Percentiles rank a stretch among this genome's conserved stretches.
phyloP scores from a whole-genome alignment of 1,284 basidiomycete genomes.

The Microbotryum intermedium region DNA sequence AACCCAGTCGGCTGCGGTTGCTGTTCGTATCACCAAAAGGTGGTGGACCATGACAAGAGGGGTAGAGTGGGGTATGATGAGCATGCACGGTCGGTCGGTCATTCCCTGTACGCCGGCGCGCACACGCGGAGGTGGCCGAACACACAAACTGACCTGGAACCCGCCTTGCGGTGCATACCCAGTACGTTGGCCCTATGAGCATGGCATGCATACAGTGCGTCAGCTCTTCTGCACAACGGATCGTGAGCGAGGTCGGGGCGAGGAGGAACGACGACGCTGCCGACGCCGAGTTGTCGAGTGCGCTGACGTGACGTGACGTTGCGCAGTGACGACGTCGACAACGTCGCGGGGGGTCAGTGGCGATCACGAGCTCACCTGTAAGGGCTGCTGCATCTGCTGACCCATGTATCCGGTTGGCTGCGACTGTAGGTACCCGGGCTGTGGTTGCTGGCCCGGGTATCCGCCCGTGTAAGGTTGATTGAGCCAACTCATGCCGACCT shows the following conservation, averaged over 20 bases:
- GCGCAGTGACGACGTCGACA: not conserved
- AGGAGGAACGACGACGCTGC: not conserved
- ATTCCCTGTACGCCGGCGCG: too few relatives aligned
- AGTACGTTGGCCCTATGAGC: constrained; percentile 10
- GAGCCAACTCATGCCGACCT: constrained; percentile 12
- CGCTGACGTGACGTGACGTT: too few relatives aligned
- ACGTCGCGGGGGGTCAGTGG: not conserved
- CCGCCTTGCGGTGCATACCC: constrained; percentile 13
- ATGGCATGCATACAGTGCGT: too few relatives aligned
- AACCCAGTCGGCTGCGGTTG: constrained; percentile 11
- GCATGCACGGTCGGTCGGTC: too few relatives aligned
- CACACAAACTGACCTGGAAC: constrained; percentile 9
- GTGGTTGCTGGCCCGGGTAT: constrained; percentile 36
- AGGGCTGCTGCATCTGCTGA: constrained; percentile 30
- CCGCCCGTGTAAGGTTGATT: constrained; percentile 24
- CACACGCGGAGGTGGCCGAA: too few relatives aligned
- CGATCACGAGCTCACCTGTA: constrained; percentile 20
- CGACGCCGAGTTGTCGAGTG: not conserved
- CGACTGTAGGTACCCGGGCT: constrained; percentile 41
- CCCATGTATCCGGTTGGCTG: constrained; percentile 47
- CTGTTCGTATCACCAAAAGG: not conserved
- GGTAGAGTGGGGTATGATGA: not conserved
- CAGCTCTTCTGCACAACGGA: too few relatives aligned
- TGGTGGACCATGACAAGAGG: not conserved
- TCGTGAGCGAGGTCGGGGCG: not conserved